Base-by-base conservation (phyloP, 1,139 yeast genomes). In the Kodamaea alishanica region DNA sequence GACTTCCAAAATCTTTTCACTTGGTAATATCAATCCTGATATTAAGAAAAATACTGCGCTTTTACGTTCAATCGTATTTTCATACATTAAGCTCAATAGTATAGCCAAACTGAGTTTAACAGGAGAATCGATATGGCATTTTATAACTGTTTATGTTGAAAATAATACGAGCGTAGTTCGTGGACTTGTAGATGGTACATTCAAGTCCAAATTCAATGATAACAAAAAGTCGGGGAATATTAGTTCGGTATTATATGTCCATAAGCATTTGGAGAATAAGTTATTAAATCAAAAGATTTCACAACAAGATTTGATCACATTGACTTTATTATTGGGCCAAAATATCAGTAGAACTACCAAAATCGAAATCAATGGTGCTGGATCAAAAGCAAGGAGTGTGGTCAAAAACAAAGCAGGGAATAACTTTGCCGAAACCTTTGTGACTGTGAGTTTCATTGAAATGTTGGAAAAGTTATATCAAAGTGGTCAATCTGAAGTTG, bases 1-100 rank as follows among this genome's bases (percentile, higher is more conserved):
- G 46, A 62, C 75, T 30, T 69, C 74, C 6, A 77, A 74, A 55
- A 70, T 83, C 5, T 72, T 83, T 36, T 79, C 88, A 1, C 60
- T 84, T 34, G 94, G 92, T 2, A 75, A 80, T 24, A 78, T 79
- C 34, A 84, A 84, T 51, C 81, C 83, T 4, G 87, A 81, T 40
- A 84, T 84, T 30, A 62, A 67, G 26, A 62, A 63, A 35, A 81
- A 81, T 51, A 72, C 80, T 28, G 63, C 65, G 8, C 42, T 56
- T 2, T 57, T 84, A 32, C 67, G 80, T 49, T 56, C 65, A 0
- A 67, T 73, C 52, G 75, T 83, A 2, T 77, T 82, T 41, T 71
- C 68, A 30, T 62, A 78, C 41, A 61, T 83, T 24, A 75, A 74
- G 45, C 58, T 57, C 28, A 70, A 73, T 47, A 83, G 87, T 34